phyloP scores from a whole-genome alignment of 345 rosid genomes.

The Boechera divaricarpa region DNA sequence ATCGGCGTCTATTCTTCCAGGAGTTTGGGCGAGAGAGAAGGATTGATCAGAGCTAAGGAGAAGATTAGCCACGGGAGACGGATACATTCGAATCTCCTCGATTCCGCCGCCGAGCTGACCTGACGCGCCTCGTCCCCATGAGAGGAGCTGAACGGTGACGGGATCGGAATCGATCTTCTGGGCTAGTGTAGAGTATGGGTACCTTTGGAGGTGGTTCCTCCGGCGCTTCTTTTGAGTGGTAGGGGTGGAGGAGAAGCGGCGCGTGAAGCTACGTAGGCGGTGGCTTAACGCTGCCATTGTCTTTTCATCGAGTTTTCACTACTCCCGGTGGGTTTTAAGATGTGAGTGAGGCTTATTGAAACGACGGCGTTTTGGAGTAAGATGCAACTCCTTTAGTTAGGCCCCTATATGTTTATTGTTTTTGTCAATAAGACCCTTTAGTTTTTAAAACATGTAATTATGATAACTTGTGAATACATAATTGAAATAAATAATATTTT shows the following conservation, averaged over 20 bases:
- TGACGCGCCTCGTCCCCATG: conserved; percentile 95
- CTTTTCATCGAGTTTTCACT: conserved; percentile 34
- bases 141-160: conserved; percentile 64
- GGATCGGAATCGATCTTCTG: conserved; percentile 43
- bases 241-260: conserved; percentile 34
- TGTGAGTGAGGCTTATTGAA: neutral
- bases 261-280: conserved; percentile 39
- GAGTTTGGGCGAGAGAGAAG: conserved; percentile 56
- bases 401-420: neutral
- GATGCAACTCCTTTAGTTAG: neutral
- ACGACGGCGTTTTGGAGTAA: neutral
- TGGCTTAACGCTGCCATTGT: conserved; percentile 38
- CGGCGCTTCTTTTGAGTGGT: conserved; percentile 23
- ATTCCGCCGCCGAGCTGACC: conserved; percentile 96
- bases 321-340: conserved; percentile 22
- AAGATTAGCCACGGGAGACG: conserved; percentile 69
- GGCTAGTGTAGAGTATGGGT: conserved; percentile 58
- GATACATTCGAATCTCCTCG: conserved; percentile 77
- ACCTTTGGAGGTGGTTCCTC: conserved; percentile 47
- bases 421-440: neutral
- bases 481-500: too few relatives aligned
- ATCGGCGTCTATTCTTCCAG: conserved; percentile 54
- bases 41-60: conserved; percentile 54
- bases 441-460: neutral
- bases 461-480: neutral